Evolutionary conservation across 2,329 filamentous ascomycete species (phyloP), one percentile per base, ranked within the genome.

Genomic region (Fusarium graminum): DNA sequence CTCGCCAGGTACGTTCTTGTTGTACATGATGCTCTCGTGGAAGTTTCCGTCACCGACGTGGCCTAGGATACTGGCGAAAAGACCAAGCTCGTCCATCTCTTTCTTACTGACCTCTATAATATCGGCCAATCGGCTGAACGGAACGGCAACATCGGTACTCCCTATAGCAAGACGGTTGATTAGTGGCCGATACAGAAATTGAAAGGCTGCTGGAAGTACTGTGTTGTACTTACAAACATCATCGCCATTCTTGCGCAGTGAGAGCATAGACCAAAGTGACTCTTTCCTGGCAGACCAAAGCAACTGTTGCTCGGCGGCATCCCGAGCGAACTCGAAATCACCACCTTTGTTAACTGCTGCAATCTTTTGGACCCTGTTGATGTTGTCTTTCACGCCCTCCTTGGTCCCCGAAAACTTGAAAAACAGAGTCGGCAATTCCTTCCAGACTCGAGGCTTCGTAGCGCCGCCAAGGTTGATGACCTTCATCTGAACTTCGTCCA

Each of bases 11-110:
- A 93, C 83, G 25, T 82, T 84, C 26, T 86, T 86, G 78, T 95
- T 88, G 76, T 97, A 97, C 80, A 97, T 90, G 78, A 97, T 95
- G 74, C 90, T 92, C 75, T 94, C 90, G 76, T 97, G 94, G 80
- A 97, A 97, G 78, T 97, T 97, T 36, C 94, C 94, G 74, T 97
- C 94, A 13, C 94, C 94, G 56, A 97, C 90, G 74, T 97, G 94
- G 4, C 94, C 94, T 6, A 97, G 82, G 28, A 97, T 92, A 72
- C 91, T 93, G 2, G 93, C 92, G 75, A 97, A 97, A 3, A 97
- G 80, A 0, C 92, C 93, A 12, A 97, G 83, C 13, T 92, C 88
- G 72, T 94, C 91, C 85, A 97, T 90, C 74, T 97, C 92, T 75
- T 92, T 91, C 81, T 97, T 97, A 65, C 92, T 94, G 41, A 93